Percentiles rank a stretch among this genome's conserved stretches.
Evolutionary conservation across 176 grass and related monocot species (phyloP).

Genomic region (Oryza coarctata): DNA sequence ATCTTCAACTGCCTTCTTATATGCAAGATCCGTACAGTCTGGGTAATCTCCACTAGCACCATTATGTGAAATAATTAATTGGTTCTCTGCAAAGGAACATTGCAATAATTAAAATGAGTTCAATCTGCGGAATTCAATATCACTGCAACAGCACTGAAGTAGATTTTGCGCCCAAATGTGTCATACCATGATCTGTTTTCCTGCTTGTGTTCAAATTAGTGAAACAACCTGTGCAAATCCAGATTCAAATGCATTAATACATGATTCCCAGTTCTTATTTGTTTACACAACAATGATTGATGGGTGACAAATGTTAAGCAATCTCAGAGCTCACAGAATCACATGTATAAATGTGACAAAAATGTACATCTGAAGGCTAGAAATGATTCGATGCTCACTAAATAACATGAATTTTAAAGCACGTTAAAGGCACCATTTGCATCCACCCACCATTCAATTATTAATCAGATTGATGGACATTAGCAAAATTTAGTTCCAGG

Average conservation of each 20-base stretch:
- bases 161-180: conserved; percentile 21
- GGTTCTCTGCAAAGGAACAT: conserved; percentile 39
- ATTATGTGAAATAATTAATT: conserved; percentile 72
- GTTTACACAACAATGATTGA: background rate
- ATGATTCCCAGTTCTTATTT: background rate
- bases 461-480: too few relatives aligned
- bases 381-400: too few relatives aligned
- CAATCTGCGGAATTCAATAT: background rate
- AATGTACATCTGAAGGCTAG: too few relatives aligned
- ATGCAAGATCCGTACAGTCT: conserved; percentile 75
- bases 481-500: too few relatives aligned
- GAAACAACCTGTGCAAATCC: conserved; percentile 70
- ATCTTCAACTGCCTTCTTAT: conserved; percentile 52
- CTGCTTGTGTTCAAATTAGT: conserved; percentile 40
- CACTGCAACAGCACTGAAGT: background rate
- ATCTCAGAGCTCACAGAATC: too few relatives aligned
- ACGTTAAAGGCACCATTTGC: too few relatives aligned
- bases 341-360: too few relatives aligned
- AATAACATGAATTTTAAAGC: too few relatives aligned
- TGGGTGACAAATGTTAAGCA: too few relatives aligned
- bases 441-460: too few relatives aligned
- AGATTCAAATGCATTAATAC: conserved; percentile 37
- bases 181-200: conserved; percentile 65
- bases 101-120: conserved; percentile 17
- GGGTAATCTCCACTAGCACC: conserved; percentile 79